Percentiles rank a stretch among this genome's conserved stretches.
Conservation (phyloP, 768 basidiomycete species). For the Termitomyces sp. region DNA sequence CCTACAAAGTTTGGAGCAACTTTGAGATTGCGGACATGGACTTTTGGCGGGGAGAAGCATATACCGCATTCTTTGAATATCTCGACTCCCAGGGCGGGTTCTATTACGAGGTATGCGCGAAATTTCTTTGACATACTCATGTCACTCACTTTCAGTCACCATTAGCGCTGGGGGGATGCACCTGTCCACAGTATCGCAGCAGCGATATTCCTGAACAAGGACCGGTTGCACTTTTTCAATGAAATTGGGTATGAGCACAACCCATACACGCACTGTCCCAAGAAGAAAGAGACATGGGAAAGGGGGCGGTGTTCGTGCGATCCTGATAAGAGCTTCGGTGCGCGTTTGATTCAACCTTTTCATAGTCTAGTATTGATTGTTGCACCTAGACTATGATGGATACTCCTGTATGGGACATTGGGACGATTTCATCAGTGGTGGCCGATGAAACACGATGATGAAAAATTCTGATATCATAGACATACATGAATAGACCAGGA, state of each 20-base stretch:
- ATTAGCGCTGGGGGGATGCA: constrained; percentile 80
- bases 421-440: constrained; percentile 25
- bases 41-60: constrained; percentile 65
- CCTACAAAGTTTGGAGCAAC: constrained; percentile 56
- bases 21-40: constrained; percentile 76
- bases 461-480: neutral
- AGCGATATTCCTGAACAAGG: constrained; percentile 64
- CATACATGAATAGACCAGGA: neutral
- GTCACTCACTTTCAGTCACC: constrained; percentile 37
- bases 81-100: constrained; percentile 65
- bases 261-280: constrained; percentile 72
- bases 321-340: constrained; percentile 59
- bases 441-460: neutral
- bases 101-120: constrained; percentile 59
- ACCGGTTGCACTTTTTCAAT: constrained; percentile 78
- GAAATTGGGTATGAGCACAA: constrained; percentile 85
- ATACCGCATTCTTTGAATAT: constrained; percentile 63
- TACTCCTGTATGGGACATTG: constrained; percentile 44
- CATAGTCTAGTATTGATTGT: neutral
- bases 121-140: constrained; percentile 29
- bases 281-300: constrained; percentile 41
- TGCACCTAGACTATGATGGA: constrained; percentile 36
- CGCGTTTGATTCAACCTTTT: constrained; percentile 14
- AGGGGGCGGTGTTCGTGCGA: constrained; percentile 66
- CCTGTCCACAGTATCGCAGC: constrained; percentile 85